Evolutionary conservation across 192 early-diverging fungal genomes (phyloP), one percentile per base, ranked within the genome.

Genomic region (Coemansia sp.): DNA sequence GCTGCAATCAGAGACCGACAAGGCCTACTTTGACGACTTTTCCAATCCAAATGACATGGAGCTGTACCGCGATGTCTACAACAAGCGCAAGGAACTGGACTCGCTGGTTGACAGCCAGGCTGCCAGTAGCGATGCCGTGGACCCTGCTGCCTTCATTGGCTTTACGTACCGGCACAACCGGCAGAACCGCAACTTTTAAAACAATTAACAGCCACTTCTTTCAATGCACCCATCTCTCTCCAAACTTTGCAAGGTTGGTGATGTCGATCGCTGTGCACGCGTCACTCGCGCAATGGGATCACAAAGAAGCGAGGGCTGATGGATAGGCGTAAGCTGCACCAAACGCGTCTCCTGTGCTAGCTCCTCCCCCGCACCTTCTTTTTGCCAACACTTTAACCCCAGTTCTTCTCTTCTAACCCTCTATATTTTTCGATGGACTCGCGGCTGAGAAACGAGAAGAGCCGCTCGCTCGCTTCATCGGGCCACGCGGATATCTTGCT

Each of bases 91-190:
- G 77, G 81, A 65, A 63, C 68, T 78, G 50, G 80, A 71, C 66
- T 67, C 57, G 72, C 73, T 75, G 3, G 70, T 73, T 9, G 70
- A 70, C 46, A 21, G 10, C 42, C 65, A 65, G 23, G 37, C 28
- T 5, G 59, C 65, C 55, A 71, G 36, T 74, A 14, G 28, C 34
- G 79, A 87, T 34, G 85, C 83, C 8, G 84, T 89, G 1, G 89
- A 93, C 74, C 89, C 90, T 59, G 90, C 91, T 35, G 92, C 93
- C 26, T 95, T 95, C 73, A 77, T 90, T 23, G 93, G 93, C 14
- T 95, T 95, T 65, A 93, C 90, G 2, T 95, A 84, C 57, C 74
- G 85, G 28, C 85, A 85, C 59, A 82, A 82, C 65, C 67, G 74
- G 28, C 67, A 65, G 11, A 66, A 67, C 56, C 76, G 76, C 67